Conservation (phyloP, 2,329 filamentous ascomycete species). For the Helotiales sp. region DNA sequence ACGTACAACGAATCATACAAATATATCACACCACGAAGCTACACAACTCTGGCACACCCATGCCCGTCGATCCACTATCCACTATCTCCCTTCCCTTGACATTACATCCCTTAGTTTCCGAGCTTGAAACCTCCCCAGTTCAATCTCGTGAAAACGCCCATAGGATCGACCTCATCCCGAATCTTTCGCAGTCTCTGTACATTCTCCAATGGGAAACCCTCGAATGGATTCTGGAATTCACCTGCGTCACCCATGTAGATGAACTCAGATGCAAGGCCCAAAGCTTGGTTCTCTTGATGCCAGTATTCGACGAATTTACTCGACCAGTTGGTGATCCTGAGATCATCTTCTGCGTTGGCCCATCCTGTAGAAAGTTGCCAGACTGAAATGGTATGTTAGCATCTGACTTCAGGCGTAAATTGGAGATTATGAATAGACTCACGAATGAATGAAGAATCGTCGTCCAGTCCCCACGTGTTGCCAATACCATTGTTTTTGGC, state of each 20-base stretch:
- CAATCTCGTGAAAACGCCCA: constrained; percentile 29
- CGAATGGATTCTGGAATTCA: constrained; percentile 27
- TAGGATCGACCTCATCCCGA: constrained; percentile 29
- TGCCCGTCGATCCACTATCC: too few species aligned
- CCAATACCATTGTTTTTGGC: constrained; percentile 40
- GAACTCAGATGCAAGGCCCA: constrained; percentile 9
- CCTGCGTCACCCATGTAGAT: constrained; percentile 27
- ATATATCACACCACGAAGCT: too few species aligned
- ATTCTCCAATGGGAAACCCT: constrained; percentile 37
- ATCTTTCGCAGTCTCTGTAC: constrained; percentile 30
- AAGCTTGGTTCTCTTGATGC: constrained; percentile 34
- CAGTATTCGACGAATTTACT: constrained; percentile 32
- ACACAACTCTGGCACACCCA: too few species aligned
- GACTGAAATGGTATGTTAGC: constrained; percentile 25
- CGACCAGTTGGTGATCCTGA: constrained; percentile 38
- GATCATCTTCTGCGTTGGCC: constrained; percentile 38
- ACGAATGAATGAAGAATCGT: constrained; percentile 36
- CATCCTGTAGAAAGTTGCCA: constrained; percentile 42
- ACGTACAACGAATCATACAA: too few species aligned
- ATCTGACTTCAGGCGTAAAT: background rate
- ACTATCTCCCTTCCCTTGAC: too few species aligned
- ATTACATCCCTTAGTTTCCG: too few species aligned
- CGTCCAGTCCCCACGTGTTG: constrained; percentile 40
- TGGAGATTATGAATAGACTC: constrained; percentile 8
- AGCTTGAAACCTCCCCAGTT: constrained; percentile 32